A percentile compares a stretch with the other conserved stretches of the same genome.
phyloP scores from a whole-genome alignment of 1,284 basidiomycete genomes.

The Paramarasmius palmivorus region DNA sequence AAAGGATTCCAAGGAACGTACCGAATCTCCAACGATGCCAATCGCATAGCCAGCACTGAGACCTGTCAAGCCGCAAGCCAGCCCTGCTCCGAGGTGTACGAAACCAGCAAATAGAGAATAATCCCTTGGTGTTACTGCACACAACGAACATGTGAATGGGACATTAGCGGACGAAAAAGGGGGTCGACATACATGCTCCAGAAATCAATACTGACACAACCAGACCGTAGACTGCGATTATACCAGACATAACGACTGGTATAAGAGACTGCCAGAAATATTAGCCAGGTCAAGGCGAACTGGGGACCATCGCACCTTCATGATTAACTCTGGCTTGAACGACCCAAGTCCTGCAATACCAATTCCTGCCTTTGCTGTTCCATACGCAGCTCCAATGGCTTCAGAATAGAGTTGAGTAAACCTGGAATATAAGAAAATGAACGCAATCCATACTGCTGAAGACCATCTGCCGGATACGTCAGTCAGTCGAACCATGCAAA shows the following conservation, averaged over 20 bases:
- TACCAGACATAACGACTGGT: constrained; percentile 89
- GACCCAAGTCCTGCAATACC: constrained; percentile 96
- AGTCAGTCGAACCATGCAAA: constrained; percentile 9
- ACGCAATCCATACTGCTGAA: constrained; percentile 66
- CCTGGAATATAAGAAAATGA: constrained; percentile 5
- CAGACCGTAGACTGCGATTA: constrained; percentile 78
- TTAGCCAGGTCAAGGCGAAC: neutral
- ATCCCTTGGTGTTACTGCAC: constrained; percentile 61
- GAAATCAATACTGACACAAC: constrained; percentile 79
- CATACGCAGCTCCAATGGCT: constrained; percentile 95
- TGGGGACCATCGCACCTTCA: constrained; percentile 73
- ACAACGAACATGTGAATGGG: constrained; percentile 14
- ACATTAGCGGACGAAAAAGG: neutral
- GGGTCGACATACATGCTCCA: constrained; percentile 49
- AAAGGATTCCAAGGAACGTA: constrained; percentile 37
- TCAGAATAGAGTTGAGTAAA: constrained; percentile 11
- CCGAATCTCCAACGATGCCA: constrained; percentile 93
- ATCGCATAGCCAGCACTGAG: constrained; percentile 98
- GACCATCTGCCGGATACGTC: constrained; percentile 62
- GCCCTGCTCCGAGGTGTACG: constrained; percentile 91
- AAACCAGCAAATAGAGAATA: constrained; percentile 87
- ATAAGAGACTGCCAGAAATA: constrained; percentile 72
- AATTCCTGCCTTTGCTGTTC: constrained; percentile 96
- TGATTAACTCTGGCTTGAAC: constrained; percentile 95
- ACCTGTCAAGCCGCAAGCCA: constrained; percentile 91